A percentile compares a stretch with the other conserved stretches of the same genome.
Conservation (phyloP, 2,329 filamentous ascomycete genomes). For the Malbranchea cinnamomea region DNA sequence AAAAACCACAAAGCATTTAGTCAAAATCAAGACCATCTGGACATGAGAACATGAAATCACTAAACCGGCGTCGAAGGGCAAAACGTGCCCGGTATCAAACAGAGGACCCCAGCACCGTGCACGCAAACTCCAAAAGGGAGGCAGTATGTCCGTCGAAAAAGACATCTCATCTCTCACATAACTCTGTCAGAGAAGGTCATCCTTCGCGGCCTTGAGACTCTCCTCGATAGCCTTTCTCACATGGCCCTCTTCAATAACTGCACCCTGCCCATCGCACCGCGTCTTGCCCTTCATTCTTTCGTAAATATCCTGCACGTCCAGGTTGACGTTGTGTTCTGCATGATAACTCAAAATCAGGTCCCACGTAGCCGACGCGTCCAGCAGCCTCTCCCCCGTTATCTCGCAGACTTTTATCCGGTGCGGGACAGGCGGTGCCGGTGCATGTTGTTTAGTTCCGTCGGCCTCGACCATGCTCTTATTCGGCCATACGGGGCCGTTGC, state of each 20-base stretch:
- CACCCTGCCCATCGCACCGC: constrained; percentile 73
- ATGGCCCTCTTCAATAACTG: constrained; percentile 67
- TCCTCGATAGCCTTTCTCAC: constrained; percentile 62
- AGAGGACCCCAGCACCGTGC: too few species aligned
- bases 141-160: too few species aligned
- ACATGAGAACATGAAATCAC: too few species aligned
- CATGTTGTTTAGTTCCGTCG: too few species aligned
- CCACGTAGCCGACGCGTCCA: constrained; percentile 72
- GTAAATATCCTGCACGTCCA: constrained; percentile 70
- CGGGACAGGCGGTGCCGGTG: too few species aligned
- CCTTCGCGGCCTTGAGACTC: constrained; percentile 60
- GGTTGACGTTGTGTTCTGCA: constrained; percentile 57
- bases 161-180: too few species aligned
- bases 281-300: constrained; percentile 60
- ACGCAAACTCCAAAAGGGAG: too few species aligned
- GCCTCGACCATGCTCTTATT: too few species aligned
- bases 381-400: constrained; percentile 49
- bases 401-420: constrained; percentile 55
- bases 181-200: constrained; percentile 56
- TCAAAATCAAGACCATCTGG: too few species aligned
- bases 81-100: too few species aligned
- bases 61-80: too few species aligned
- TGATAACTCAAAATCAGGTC: constrained; percentile 74
- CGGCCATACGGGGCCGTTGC: constrained; percentile 31
- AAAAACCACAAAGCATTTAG: neutral